These are phyloP conservation scores for Peniophora sp. DNA, from an alignment of 1,284 basidiomycete species.

Conservation along the genomic window DNA sequence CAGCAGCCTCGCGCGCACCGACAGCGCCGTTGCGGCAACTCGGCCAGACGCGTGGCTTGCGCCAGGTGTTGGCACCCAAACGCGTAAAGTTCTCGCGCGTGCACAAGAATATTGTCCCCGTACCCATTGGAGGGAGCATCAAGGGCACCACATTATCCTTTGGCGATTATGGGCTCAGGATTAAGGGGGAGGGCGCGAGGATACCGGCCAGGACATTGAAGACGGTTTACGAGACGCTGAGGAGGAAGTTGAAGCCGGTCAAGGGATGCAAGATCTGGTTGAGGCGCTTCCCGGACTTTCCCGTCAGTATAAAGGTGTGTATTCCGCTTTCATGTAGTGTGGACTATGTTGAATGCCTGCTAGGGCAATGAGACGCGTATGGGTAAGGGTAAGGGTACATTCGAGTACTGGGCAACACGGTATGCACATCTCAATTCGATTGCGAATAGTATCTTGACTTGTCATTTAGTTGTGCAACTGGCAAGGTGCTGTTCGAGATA, in stretches of 20 bases:
- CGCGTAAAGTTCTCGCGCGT: conserved; percentile 78
- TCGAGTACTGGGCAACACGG: conserved; percentile 97
- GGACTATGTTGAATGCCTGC: not conserved
- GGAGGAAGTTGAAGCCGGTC: conserved; percentile 85
- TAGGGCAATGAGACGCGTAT: conserved; percentile 98
- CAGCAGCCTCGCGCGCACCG: conserved; percentile 3
- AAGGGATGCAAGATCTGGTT: conserved; percentile 88
- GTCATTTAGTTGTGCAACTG: conserved; percentile 70
- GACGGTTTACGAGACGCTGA: conserved; percentile 82
- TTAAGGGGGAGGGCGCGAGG: conserved; percentile 76
- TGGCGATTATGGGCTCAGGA: conserved; percentile 88
- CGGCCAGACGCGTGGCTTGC: conserved; percentile 15
- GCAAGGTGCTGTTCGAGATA: conserved; percentile 92
- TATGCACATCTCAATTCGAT: conserved; percentile 28
- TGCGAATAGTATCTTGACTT: conserved; percentile 2
- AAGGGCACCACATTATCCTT: conserved; percentile 91
- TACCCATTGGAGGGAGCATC: conserved; percentile 83
- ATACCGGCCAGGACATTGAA: conserved; percentile 90
- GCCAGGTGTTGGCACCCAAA: conserved; percentile 72
- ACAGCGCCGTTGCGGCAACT: not conserved
- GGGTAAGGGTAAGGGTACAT: conserved; percentile 98
- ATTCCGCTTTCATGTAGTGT: not conserved
- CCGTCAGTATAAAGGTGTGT: conserved; percentile 90
- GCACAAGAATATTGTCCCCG: conserved; percentile 81
- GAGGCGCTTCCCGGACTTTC: conserved; percentile 93